These are phyloP conservation scores for Manihot esculenta DNA, from an alignment of 441 rosid species.

Conservation along the genomic window DNA sequence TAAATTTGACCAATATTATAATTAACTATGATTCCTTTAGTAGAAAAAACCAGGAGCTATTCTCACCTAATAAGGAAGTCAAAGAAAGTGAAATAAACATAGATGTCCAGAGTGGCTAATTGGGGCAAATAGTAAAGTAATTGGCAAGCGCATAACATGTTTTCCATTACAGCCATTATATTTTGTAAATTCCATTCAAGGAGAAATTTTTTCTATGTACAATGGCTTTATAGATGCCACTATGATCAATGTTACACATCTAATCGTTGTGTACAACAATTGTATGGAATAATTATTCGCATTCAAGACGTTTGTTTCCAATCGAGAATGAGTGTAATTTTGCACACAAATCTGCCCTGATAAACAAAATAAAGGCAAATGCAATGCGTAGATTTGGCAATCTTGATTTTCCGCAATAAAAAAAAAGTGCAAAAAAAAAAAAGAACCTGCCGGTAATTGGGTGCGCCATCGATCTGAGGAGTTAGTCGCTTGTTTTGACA, in stretches of 20 bases:
- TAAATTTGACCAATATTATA: neutral
- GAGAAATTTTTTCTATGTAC: too few species aligned
- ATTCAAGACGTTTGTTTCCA: neutral
- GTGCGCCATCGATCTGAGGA: constrained; percentile 98
- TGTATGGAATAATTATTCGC: too few species aligned
- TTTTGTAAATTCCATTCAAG: neutral
- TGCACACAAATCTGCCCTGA: neutral
- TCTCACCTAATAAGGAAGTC: neutral
- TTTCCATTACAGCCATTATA: neutral
- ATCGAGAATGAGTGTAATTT: neutral
- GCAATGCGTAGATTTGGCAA: neutral
- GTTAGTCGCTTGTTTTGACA: constrained; percentile 92
- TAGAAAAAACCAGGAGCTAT: neutral
- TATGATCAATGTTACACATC: too few species aligned
- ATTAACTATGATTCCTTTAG: neutral
- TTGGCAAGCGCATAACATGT: neutral
- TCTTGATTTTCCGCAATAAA: neutral
- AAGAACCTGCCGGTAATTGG: constrained; percentile 93
- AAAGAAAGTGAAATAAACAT: neutral
- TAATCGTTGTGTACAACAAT: too few species aligned
- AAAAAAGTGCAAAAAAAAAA: constrained; percentile 8
- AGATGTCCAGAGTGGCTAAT: neutral
- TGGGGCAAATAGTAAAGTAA: neutral
- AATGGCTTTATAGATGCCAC: too few species aligned
- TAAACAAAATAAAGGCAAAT: neutral